Evolutionary conservation across 345 rosid species (phyloP).

Genomic region (Arabis hirsuta): DNA sequence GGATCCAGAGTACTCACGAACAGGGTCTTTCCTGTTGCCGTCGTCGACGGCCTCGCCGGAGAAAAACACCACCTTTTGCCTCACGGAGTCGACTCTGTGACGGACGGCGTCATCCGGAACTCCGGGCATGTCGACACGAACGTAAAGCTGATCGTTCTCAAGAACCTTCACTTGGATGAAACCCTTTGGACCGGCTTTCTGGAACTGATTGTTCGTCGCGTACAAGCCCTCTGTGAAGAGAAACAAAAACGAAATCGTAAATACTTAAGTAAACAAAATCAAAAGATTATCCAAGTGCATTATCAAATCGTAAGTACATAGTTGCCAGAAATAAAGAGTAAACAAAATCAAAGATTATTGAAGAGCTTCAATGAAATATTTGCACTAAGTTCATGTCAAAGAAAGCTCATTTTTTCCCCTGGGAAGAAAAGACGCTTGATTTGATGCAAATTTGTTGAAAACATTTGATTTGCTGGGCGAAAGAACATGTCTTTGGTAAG

Average conservation of each 20-base stretch:
- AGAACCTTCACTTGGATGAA: constrained; percentile 28
- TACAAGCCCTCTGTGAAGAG: constrained; percentile 15
- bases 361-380: not conserved
- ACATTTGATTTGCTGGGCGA: too few relatives aligned
- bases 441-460: too few relatives aligned
- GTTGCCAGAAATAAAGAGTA: not conserved
- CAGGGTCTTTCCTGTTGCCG: not conserved
- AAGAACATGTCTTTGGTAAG: too few relatives aligned
- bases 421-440: too few relatives aligned
- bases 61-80: constrained; percentile 33
- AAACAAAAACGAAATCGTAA: not conserved
- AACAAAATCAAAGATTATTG: not conserved
- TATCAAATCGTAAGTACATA: too few relatives aligned
- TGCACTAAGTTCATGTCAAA: not conserved
- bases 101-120: constrained; percentile 21
- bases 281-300: too few relatives aligned
- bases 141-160: constrained; percentile 13
- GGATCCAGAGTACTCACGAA: constrained; percentile 27
- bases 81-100: constrained; percentile 27
- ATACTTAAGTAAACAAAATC: too few relatives aligned
- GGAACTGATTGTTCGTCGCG: constrained; percentile 40
- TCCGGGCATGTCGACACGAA: constrained; percentile 39
- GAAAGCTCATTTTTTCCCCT: not conserved
- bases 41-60: constrained; percentile 15
- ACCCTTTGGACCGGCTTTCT: constrained; percentile 30